Conservation (phyloP, 306 rosid species). For the Canavalia gladiata region DNA sequence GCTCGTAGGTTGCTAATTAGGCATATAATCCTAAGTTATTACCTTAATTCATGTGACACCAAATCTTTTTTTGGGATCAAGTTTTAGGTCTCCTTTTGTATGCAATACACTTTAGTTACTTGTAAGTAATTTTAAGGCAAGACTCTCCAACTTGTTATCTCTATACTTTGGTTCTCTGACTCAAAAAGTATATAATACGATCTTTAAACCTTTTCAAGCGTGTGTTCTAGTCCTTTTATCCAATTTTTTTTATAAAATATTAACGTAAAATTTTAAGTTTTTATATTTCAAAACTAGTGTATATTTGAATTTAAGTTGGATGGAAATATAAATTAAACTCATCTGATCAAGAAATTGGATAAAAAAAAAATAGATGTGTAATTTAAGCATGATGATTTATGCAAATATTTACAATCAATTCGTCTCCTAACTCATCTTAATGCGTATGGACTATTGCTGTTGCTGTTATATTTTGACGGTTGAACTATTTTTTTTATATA, state of each 20-base stretch:
- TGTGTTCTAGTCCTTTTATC: neutral
- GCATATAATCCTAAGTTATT: neutral
- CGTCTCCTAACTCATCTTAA: too few relatives aligned
- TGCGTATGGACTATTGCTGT: too few relatives aligned
- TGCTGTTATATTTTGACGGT: too few relatives aligned
- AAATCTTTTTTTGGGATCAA: constrained; percentile 8
- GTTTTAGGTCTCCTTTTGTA: neutral
- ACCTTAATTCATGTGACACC: constrained; percentile 10
- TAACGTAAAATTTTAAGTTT: neutral
- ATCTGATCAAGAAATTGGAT: too few relatives aligned
- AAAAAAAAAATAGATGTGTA: neutral
- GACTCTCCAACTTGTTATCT: neutral
- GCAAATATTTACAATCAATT: neutral
- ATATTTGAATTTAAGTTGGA: neutral
- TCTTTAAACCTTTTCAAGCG: neutral
- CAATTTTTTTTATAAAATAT: neutral
- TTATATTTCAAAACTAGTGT: neutral
- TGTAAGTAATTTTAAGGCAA: neutral
- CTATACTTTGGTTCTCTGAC: neutral
- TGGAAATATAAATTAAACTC: too few relatives aligned
- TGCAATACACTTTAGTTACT: neutral
- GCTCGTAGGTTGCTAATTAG: neutral
- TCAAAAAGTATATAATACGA: neutral
- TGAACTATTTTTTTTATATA: too few relatives aligned
- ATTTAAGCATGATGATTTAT: neutral